Conservation (phyloP, 768 basidiomycete species). For the Gelatoporia subvermispora region DNA sequence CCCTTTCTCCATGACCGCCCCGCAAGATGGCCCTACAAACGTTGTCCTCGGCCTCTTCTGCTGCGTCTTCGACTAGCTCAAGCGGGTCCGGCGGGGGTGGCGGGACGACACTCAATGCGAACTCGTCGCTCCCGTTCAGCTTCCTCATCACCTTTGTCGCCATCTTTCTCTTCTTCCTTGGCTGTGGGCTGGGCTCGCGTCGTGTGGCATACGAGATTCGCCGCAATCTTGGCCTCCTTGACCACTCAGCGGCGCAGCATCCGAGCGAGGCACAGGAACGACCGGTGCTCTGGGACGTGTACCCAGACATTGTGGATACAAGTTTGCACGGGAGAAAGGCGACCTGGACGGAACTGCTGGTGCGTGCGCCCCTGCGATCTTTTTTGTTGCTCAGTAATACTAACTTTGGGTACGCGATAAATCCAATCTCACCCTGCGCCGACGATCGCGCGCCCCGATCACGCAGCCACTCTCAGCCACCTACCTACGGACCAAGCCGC, state of each 20-base stretch:
- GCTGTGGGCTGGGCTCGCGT: slow-evolving; percentile 23
- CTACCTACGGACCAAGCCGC: slow-evolving; percentile 3
- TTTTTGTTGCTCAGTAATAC: not conserved
- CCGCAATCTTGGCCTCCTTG: slow-evolving; percentile 13
- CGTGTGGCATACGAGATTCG: slow-evolving; percentile 17
- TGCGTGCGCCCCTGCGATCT: slow-evolving; percentile 6
- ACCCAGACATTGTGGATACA: not conserved
- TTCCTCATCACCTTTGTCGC: slow-evolving; percentile 27
- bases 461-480: slow-evolving; percentile 9
- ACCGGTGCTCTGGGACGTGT: slow-evolving; percentile 20
- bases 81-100: not conserved
- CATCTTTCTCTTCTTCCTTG: slow-evolving; percentile 25
- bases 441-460: too few species aligned
- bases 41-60: slow-evolving; percentile 6
- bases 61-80: not conserved
- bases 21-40: not conserved
- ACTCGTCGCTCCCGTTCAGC: slow-evolving; percentile 22
- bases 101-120: too few species aligned
- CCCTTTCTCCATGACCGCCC: not conserved
- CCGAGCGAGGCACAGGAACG: slow-evolving; percentile 1
- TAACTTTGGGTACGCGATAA: not conserved
- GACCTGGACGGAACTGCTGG: slow-evolving; percentile 13
- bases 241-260: slow-evolving; percentile 1
- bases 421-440: not conserved
- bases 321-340: not conserved